Percentiles rank a stretch among this genome's conserved stretches.
These are phyloP conservation scores for Gnomoniopsis smithogilvyi DNA, from an alignment of 2,329 filamentous ascomycete genomes.

Conservation along the genomic window DNA sequence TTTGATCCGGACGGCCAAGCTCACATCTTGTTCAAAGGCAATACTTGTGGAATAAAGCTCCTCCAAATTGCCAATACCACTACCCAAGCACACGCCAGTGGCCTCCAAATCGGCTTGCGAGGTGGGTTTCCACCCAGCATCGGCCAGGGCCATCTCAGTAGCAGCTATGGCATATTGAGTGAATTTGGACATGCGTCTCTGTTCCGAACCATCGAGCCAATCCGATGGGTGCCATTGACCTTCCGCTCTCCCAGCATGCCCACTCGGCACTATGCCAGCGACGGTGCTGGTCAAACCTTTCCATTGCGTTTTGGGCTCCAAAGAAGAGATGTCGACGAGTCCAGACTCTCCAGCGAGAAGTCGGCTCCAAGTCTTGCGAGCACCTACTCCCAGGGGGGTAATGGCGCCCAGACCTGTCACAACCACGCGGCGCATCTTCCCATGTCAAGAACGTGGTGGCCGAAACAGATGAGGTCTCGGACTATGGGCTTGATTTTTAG, in stretches of 20 bases:
- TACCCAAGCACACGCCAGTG: conserved; percentile 90
- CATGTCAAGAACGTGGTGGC: conserved; percentile 30
- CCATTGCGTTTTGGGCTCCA: conserved; percentile 58
- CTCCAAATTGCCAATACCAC: conserved; percentile 91
- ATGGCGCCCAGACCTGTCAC: conserved; percentile 81
- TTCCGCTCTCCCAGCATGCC: conserved; percentile 32
- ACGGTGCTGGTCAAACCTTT: conserved; percentile 76
- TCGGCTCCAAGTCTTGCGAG: conserved; percentile 74
- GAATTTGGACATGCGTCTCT: conserved; percentile 84
- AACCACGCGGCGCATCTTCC: conserved; percentile 69
- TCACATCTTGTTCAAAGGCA: conserved; percentile 69
- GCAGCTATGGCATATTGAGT: conserved; percentile 89
- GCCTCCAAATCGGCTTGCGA: conserved; percentile 62
- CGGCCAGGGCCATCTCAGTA: conserved; percentile 77
- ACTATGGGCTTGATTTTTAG: neutral
- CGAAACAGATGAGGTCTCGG: neutral
- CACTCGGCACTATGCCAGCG: conserved; percentile 72
- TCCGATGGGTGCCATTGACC: conserved; percentile 49
- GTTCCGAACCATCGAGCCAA: conserved; percentile 52
- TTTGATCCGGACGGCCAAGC: conserved; percentile 26
- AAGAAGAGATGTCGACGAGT: conserved; percentile 67
- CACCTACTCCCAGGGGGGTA: conserved; percentile 78
- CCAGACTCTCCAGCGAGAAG: conserved; percentile 79
- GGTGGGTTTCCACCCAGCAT: conserved; percentile 72
- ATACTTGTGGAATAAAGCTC: conserved; percentile 84